Evolutionary conservation across 768 basidiomycete genomes (phyloP).

Genomic region (Panus rudis): DNA sequence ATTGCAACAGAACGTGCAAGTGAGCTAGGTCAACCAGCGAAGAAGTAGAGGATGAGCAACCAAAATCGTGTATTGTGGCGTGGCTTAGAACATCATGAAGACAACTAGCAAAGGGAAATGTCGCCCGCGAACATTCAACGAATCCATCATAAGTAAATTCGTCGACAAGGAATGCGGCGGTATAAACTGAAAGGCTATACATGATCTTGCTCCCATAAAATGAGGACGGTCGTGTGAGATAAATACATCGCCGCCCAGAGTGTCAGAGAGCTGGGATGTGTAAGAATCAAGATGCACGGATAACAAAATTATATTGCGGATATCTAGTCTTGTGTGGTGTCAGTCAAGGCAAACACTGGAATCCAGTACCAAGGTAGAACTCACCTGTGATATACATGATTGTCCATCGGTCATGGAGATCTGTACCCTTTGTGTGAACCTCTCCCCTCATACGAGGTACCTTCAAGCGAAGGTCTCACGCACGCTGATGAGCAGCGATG

Average conservation of each 20-base stretch:
- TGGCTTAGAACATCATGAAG: constrained; percentile 2
- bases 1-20: constrained; percentile 86
- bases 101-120: constrained; percentile 2
- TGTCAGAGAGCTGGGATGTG: constrained; percentile 79
- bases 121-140: constrained; percentile 21
- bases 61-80: background rate
- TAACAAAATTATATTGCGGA: constrained; percentile 3
- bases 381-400: constrained; percentile 10
- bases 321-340: background rate
- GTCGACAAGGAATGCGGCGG: constrained; percentile 22
- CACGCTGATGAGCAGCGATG: constrained; percentile 14
- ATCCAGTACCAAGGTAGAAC: background rate
- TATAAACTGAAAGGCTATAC: constrained; percentile 10
- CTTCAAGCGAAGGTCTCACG: constrained; percentile 17
- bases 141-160: constrained; percentile 15
- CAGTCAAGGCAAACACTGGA: background rate
- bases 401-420: background rate
- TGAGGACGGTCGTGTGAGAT: constrained; percentile 79
- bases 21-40: constrained; percentile 68
- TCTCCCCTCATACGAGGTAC: constrained; percentile 27
- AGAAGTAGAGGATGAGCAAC: constrained; percentile 30
- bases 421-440: constrained; percentile 52
- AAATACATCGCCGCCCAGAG: constrained; percentile 81
- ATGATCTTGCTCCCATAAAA: constrained; percentile 87
- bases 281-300: background rate